phyloP scores from a whole-genome alignment of 2,329 filamentous ascomycete species.

The Elsinoe necatrix region DNA sequence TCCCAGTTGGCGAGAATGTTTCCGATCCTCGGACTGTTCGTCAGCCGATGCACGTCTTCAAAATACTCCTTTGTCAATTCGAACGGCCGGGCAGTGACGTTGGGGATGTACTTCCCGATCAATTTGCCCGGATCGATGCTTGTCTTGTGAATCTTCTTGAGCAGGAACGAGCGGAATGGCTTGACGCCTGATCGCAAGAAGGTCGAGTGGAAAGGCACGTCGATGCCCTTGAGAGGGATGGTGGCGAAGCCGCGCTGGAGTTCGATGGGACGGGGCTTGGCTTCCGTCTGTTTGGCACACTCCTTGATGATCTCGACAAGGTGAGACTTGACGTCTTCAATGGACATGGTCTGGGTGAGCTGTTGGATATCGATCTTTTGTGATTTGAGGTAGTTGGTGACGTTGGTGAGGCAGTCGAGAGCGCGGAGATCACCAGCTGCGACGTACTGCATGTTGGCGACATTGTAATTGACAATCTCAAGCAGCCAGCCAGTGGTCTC shows the following conservation, averaged over 20 bases:
- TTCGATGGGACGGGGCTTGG: constrained; percentile 80
- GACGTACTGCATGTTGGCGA: constrained; percentile 63
- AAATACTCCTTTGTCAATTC: constrained; percentile 98
- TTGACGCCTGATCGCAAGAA: constrained; percentile 97
- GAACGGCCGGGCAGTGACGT: constrained; percentile 93
- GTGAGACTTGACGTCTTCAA: constrained; percentile 86
- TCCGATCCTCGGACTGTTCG: constrained; percentile 69
- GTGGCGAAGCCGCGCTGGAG: constrained; percentile 94
- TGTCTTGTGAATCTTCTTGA: constrained; percentile 99
- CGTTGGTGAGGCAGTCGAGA: constrained; percentile 60
- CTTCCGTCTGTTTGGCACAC: constrained; percentile 75
- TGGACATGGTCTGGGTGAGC: constrained; percentile 73
- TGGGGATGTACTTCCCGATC: constrained; percentile 97
- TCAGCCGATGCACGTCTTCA: constrained; percentile 93
- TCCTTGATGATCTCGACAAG: constrained; percentile 84
- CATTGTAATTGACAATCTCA: constrained; percentile 96
- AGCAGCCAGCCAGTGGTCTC: constrained; percentile 92
- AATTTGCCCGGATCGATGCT: constrained; percentile 95
- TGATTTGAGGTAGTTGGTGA: constrained; percentile 90
- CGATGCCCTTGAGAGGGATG: constrained; percentile 92
- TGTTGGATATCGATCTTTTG: constrained; percentile 97
- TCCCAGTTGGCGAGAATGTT: constrained; percentile 71
- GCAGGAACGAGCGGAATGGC: constrained; percentile 93
- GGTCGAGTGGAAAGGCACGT: constrained; percentile 98
- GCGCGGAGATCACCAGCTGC: constrained; percentile 59